phyloP scores from a whole-genome alignment of 192 early-diverging fungal genomes.

The Backusella westeae region DNA sequence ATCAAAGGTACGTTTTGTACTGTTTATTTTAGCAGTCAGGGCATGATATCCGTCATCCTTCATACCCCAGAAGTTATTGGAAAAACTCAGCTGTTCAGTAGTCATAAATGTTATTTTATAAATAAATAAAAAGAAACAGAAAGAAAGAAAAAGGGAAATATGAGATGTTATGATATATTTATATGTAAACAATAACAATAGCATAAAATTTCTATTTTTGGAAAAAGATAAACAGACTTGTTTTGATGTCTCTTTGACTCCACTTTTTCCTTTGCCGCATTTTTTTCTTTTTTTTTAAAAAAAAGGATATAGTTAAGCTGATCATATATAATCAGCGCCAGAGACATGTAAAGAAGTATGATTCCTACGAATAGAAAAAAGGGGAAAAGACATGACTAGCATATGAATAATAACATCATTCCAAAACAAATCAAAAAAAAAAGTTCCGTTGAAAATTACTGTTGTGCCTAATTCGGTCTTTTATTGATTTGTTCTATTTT shows the following conservation, averaged over 20 bases:
- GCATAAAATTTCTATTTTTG: slow-evolving; percentile 2
- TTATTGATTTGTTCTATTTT: neutral
- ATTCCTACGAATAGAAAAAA: neutral
- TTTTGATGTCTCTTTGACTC: neutral
- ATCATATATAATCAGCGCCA: neutral
- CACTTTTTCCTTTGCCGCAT: neutral
- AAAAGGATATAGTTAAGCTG: neutral
- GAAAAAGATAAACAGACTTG: slow-evolving; percentile 4
- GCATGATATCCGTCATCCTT: slow-evolving; percentile 71
- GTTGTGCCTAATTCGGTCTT: neutral
- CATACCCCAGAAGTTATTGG: slow-evolving; percentile 45
- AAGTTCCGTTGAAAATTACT: neutral
- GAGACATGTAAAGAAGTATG: neutral
- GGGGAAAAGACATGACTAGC: neutral
- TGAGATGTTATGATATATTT: neutral
- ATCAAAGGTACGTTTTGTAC: slow-evolving; percentile 65
- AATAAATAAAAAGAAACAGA: neutral
- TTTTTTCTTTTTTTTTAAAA: neutral
- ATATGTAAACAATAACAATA: slow-evolving; percentile 8
- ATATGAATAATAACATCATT: neutral
- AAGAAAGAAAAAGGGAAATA: slow-evolving; percentile 1
- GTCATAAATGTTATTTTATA: neutral
- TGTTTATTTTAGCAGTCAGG: slow-evolving; percentile 63
- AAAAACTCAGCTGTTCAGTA: slow-evolving; percentile 11
- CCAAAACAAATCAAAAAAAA: neutral